Percentiles rank a stretch among this genome's conserved stretches.
phyloP scores from a whole-genome alignment of 1,284 basidiomycete genomes.

The Pseudozyma sp. region DNA sequence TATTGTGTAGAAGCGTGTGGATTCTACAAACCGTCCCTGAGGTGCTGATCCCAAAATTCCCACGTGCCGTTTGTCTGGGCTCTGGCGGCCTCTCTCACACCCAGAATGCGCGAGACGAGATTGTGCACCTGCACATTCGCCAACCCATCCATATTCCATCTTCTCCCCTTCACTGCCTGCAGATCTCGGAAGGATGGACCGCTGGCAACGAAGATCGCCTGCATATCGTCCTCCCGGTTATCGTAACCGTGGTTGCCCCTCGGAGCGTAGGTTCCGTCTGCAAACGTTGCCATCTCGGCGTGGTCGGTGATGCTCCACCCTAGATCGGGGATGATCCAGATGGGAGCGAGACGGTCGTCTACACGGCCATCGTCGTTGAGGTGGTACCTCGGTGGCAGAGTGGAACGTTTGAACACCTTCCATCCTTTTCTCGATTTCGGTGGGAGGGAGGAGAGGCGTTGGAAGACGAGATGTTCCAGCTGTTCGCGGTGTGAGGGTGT shows the following conservation, averaged over 20 bases:
- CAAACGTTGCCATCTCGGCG: slow-evolving; percentile 42
- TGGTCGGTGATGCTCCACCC: slow-evolving; percentile 42
- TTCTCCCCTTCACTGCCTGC: slow-evolving; percentile 58
- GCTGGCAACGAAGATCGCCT: slow-evolving; percentile 87
- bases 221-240: slow-evolving; percentile 80
- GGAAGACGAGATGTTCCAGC: slow-evolving; percentile 2
- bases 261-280: slow-evolving; percentile 73
- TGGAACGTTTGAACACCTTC: slow-evolving; percentile 14
- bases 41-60: slow-evolving; percentile 32
- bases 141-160: slow-evolving; percentile 75
- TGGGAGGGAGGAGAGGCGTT: neutral
- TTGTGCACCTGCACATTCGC: slow-evolving; percentile 86
- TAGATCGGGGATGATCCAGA: slow-evolving; percentile 41
- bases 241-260: slow-evolving; percentile 82
- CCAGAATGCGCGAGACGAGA: slow-evolving; percentile 80
- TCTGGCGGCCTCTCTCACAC: slow-evolving; percentile 71
- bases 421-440: slow-evolving; percentile 5
- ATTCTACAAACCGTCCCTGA: slow-evolving; percentile 22
- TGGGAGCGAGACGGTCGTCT: slow-evolving; percentile 22
- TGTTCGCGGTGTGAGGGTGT: neutral
- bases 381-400: slow-evolving; percentile 28
- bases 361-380: slow-evolving; percentile 7
- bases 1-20: too few species aligned
- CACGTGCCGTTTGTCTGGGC: slow-evolving; percentile 25
- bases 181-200: slow-evolving; percentile 80